These are phyloP conservation scores for Cordia subcordata DNA, from an alignment of 257 asterid genomes.

Conservation along the genomic window DNA sequence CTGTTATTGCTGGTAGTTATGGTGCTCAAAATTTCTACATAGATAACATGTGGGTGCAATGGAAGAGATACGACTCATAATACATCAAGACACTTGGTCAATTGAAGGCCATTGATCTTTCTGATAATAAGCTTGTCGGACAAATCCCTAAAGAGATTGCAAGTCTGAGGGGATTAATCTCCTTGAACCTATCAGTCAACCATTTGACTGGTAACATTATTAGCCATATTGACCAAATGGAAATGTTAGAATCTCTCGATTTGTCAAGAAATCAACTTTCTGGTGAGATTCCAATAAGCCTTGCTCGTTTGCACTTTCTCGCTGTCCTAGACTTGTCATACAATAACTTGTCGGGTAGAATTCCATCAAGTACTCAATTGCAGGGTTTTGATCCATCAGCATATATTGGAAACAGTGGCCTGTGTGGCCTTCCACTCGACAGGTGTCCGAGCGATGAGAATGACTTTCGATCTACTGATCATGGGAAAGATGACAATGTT, in stretches of 20 bases:
- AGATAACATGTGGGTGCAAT: background rate
- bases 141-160: slow-evolving; percentile 16
- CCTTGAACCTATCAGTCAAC: slow-evolving; percentile 27
- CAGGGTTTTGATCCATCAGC: slow-evolving; percentile 22
- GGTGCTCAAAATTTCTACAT: too few species aligned
- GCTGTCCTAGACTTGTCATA: slow-evolving; percentile 22
- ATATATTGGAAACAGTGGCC: slow-evolving; percentile 17
- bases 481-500: too few species aligned
- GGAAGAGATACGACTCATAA: background rate
- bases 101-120: slow-evolving; percentile 6
- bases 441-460: slow-evolving; percentile 3
- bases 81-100: background rate
- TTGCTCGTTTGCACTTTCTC: slow-evolving; percentile 11
- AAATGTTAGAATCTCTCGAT: slow-evolving; percentile 29
- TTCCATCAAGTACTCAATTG: slow-evolving; percentile 29
- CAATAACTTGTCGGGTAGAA: slow-evolving; percentile 28
- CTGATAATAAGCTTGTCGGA: slow-evolving; percentile 8
- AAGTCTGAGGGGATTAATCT: slow-evolving; percentile 14
- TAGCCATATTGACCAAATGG: slow-evolving; percentile 20
- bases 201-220: slow-evolving; percentile 23
- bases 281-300: slow-evolving; percentile 24
- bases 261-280: slow-evolving; percentile 27
- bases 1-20: background rate
- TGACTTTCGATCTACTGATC: too few species aligned
- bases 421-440: slow-evolving; percentile 25